Conservation (phyloP, 805 yeast genomes). For the Naumovozyma dairenensis region DNA sequence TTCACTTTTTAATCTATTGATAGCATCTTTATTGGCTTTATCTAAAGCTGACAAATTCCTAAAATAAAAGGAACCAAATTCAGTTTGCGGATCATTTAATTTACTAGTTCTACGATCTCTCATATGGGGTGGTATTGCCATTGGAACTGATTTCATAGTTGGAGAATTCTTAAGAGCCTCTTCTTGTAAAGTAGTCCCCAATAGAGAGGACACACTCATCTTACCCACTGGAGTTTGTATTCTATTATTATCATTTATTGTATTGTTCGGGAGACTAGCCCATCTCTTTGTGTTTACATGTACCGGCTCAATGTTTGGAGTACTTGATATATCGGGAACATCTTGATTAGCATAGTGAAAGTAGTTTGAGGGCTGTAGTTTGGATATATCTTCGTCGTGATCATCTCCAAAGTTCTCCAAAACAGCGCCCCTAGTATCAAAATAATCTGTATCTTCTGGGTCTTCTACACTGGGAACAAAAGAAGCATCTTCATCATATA, state of each 20-base stretch:
- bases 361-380: too few relatives aligned
- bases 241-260: slow-evolving; percentile 4
- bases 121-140: slow-evolving; percentile 45
- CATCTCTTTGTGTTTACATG: slow-evolving; percentile 6
- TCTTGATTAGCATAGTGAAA: slow-evolving; percentile 11
- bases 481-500: slow-evolving; percentile 64
- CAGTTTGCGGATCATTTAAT: slow-evolving; percentile 56
- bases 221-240: slow-evolving; percentile 16
- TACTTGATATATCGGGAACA: slow-evolving; percentile 11
- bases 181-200: slow-evolving; percentile 20
- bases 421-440: slow-evolving; percentile 83
- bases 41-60: slow-evolving; percentile 84
- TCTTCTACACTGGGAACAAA: slow-evolving; percentile 72
- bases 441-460: slow-evolving; percentile 85
- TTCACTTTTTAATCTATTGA: slow-evolving; percentile 76
- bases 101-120: slow-evolving; percentile 68
- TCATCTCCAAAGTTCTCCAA: slow-evolving; percentile 33
- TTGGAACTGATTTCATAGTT: slow-evolving; percentile 32
- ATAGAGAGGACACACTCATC: slow-evolving; percentile 22
- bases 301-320: slow-evolving; percentile 1
- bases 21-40: slow-evolving; percentile 87
- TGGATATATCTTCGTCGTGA: slow-evolving; percentile 7
- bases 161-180: slow-evolving; percentile 29
- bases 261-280: slow-evolving; percentile 8
- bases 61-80: slow-evolving; percentile 89